phyloP scores from a whole-genome alignment of 1,284 basidiomycete genomes.

The Sporisorium exsertum region DNA sequence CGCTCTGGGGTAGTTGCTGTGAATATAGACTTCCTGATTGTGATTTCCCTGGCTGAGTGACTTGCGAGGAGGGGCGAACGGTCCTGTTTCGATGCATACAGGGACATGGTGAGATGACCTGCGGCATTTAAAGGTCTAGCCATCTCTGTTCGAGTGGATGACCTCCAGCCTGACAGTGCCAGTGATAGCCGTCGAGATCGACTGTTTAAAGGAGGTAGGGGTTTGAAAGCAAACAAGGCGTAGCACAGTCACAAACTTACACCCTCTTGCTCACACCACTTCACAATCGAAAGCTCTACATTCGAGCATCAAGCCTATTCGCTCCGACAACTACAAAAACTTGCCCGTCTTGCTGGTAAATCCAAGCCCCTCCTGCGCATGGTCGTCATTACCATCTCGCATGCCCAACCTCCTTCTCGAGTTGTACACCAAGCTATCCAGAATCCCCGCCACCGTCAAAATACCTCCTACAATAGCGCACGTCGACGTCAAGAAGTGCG shows the following conservation, averaged over 20 bases:
- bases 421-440: slow-evolving; percentile 86
- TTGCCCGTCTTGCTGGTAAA: slow-evolving; percentile 56
- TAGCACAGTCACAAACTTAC: neutral
- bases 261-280: neutral
- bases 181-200: no score
- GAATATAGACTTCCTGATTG: no score
- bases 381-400: slow-evolving; percentile 31
- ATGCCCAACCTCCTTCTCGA: slow-evolving; percentile 67
- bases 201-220: no score
- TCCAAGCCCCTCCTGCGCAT: slow-evolving; percentile 50
- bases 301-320: neutral
- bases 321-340: slow-evolving; percentile 33
- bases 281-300: neutral
- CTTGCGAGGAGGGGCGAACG: no score
- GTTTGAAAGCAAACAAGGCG: neutral
- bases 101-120: no score
- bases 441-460: slow-evolving; percentile 89
- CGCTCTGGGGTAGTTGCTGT: no score
- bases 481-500: slow-evolving; percentile 85
- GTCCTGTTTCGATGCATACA: no score
- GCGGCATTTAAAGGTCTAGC: no score
- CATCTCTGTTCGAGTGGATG: no score
- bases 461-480: slow-evolving; percentile 98
- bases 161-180: no score
- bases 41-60: no score